These are phyloP conservation scores for Clarireedia homoeocarpa DNA, from an alignment of 2,329 filamentous ascomycete genomes.

Conservation along the genomic window DNA sequence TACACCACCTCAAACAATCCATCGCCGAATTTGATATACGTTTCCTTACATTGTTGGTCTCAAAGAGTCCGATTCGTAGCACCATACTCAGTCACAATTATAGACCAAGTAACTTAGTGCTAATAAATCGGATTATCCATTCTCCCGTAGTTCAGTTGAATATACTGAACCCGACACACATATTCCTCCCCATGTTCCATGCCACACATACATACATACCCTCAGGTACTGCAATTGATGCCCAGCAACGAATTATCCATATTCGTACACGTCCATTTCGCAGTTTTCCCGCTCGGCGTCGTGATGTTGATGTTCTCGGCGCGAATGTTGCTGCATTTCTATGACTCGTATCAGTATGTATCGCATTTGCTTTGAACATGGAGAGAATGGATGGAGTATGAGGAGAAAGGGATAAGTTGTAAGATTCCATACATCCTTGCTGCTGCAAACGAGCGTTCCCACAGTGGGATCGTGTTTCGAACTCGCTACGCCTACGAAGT, in stretches of 20 bases:
- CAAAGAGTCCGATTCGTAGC: no score
- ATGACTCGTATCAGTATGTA: conserved; percentile 24
- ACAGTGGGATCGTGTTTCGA: conserved; percentile 36
- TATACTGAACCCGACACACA: no score
- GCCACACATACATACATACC: not conserved
- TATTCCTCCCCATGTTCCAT: no score
- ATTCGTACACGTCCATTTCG: conserved; percentile 36
- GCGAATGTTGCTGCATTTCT: conserved; percentile 36
- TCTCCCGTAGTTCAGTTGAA: no score
- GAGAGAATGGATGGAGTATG: not conserved
- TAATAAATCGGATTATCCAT: no score
- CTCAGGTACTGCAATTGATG: not conserved
- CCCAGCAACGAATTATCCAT: conserved; percentile 25
- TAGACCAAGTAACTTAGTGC: no score
- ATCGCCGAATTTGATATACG: no score
- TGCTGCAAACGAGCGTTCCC: conserved; percentile 39
- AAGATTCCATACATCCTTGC: conserved; percentile 27
- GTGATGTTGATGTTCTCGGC: conserved; percentile 37
- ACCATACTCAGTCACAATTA: no score
- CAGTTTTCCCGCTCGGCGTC: conserved; percentile 36
- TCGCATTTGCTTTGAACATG: conserved; percentile 18
- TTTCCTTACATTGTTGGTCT: no score
- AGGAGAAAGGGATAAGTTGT: not conserved
- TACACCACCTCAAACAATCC: no score
- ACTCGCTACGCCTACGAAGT: conserved; percentile 33